Evolutionary conservation across 164 flowering plant species (phyloP).

Genomic region (Macadamia tetraphylla): DNA sequence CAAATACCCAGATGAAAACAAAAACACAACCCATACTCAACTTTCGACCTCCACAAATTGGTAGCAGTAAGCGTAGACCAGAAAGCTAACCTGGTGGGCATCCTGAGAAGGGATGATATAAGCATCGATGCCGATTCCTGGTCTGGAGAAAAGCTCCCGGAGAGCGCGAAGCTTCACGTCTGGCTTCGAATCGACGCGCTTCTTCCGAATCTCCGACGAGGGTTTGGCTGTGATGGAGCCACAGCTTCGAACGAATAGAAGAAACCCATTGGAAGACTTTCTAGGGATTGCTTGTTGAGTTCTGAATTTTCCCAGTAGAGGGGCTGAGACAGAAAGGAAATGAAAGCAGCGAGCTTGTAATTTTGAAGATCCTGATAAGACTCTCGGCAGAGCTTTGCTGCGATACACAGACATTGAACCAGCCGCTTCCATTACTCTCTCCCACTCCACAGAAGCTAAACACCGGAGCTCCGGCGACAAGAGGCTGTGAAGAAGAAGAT

Average conservation of each 20-base stretch:
- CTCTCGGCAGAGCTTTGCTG: conserved; percentile 13
- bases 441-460: too few relatives aligned
- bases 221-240: conserved; percentile 58
- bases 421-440: conserved; percentile 10
- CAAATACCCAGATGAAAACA: neutral
- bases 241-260: conserved; percentile 29
- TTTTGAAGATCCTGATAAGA: conserved; percentile 15
- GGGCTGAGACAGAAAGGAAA: conserved; percentile 27
- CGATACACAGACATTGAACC: conserved; percentile 13
- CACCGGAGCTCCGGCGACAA: too few relatives aligned
- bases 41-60: too few relatives aligned
- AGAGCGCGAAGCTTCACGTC: conserved; percentile 75
- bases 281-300: conserved; percentile 10
- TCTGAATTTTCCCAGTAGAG: conserved; percentile 26
- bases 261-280: conserved; percentile 4
- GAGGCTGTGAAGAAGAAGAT: too few relatives aligned
- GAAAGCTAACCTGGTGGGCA: conserved; percentile 74
- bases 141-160: conserved; percentile 63
- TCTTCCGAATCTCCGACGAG: conserved; percentile 52
- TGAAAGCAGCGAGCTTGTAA: conserved; percentile 19
- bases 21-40: too few relatives aligned
- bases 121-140: conserved; percentile 76
- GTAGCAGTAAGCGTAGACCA: neutral
- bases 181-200: conserved; percentile 21
- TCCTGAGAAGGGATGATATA: conserved; percentile 95